Conservation (phyloP, 192 early-diverging fungal genomes). For the Entomortierella beljakovae region DNA sequence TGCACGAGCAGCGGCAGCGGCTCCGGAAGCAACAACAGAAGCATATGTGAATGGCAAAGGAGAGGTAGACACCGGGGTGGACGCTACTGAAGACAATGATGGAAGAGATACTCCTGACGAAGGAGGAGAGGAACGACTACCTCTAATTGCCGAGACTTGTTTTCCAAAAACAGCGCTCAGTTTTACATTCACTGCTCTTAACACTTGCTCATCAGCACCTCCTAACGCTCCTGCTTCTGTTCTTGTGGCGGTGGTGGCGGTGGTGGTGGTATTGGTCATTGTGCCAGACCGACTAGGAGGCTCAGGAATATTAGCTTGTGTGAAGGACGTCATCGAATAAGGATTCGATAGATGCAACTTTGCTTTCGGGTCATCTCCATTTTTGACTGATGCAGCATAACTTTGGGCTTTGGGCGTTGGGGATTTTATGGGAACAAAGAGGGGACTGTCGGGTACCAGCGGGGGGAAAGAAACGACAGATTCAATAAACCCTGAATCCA, state of each 20-base stretch:
- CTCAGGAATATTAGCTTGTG: conserved; percentile 42
- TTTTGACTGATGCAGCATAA: conserved; percentile 41
- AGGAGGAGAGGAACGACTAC: background rate
- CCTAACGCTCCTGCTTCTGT: too few relatives aligned
- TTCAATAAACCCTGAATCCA: background rate
- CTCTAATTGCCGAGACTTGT: background rate
- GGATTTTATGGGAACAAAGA: background rate
- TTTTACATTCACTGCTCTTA: conserved; percentile 5
- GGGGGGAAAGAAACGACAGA: conserved; percentile 13
- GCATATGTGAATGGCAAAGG: conserved; percentile 36
- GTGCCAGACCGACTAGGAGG: conserved; percentile 14
- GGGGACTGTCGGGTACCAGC: background rate
- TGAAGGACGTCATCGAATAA: conserved; percentile 41
- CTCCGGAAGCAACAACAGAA: conserved; percentile 29
- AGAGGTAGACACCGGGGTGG: conserved; percentile 9
- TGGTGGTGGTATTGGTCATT: background rate
- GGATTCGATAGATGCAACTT: conserved; percentile 7
- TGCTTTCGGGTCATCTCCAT: conserved; percentile 15
- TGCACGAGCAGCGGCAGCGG: conserved; percentile 16
- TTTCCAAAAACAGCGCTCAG: background rate
- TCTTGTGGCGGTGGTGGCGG: background rate
- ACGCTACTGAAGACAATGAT: background rate
- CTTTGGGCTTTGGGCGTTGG: conserved; percentile 11
- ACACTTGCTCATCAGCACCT: background rate
- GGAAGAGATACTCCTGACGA: conserved; percentile 12